These are phyloP conservation scores for Neopestalotiopsis sp. DNA, from an alignment of 2,329 filamentous ascomycete species.

Conservation along the genomic window DNA sequence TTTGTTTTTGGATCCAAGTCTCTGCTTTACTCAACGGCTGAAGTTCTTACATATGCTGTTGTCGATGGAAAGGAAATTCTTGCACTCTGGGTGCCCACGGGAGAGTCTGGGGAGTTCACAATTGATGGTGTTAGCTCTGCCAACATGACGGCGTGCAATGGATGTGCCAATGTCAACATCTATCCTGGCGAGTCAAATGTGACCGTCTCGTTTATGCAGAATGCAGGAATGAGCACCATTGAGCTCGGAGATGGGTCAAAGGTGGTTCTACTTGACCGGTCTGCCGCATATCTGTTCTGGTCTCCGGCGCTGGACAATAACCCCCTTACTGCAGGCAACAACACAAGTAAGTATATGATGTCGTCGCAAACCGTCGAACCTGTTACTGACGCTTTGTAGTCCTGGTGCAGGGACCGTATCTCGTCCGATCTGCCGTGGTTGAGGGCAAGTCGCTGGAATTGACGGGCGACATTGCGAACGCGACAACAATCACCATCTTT, in stretches of 20 bases:
- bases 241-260: slow-evolving; percentile 51
- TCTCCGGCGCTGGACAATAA: slow-evolving; percentile 54
- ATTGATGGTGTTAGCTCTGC: slow-evolving; percentile 46
- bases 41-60: slow-evolving; percentile 56
- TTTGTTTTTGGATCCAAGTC: slow-evolving; percentile 57
- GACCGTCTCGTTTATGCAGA: slow-evolving; percentile 53
- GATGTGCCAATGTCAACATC: slow-evolving; percentile 47
- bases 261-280: slow-evolving; percentile 58
- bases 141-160: slow-evolving; percentile 41
- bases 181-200: slow-evolving; percentile 44
- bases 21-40: slow-evolving; percentile 60
- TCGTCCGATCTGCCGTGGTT: slow-evolving; percentile 51
- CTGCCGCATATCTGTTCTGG: slow-evolving; percentile 61
- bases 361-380: not conserved
- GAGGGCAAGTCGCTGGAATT: slow-evolving; percentile 43
- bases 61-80: slow-evolving; percentile 53
- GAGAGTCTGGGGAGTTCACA: slow-evolving; percentile 59
- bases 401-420: slow-evolving; percentile 56
- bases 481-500: slow-evolving; percentile 50
- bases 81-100: slow-evolving; percentile 58
- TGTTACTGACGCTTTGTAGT: slow-evolving; percentile 38
- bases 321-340: slow-evolving; percentile 47
- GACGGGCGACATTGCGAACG: slow-evolving; percentile 48
- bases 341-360: slow-evolving; percentile 43
- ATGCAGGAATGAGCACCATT: slow-evolving; percentile 51